These are phyloP conservation scores for Xanthoceras sorbifolium DNA, from an alignment of 345 rosid genomes.

Conservation along the genomic window DNA sequence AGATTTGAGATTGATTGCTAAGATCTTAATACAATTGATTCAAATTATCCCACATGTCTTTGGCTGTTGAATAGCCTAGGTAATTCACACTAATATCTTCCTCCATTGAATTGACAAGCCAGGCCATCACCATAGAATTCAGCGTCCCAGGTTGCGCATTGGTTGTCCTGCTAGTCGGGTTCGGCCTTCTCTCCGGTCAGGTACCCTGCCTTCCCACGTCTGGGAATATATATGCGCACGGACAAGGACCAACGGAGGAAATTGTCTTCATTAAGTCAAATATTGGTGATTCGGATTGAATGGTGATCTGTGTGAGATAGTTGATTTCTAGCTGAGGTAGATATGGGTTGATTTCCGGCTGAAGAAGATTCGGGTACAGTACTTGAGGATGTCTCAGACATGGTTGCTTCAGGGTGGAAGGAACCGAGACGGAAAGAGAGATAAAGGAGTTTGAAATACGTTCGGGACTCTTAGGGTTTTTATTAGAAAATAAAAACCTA, in stretches of 20 bases:
- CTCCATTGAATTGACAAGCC: background rate
- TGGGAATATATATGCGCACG: background rate
- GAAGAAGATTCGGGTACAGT: too few species aligned
- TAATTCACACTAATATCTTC: too few species aligned
- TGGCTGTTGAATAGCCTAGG: background rate
- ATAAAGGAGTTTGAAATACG: too few species aligned
- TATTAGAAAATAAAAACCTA: background rate
- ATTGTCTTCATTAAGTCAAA: background rate
- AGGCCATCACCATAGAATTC: background rate
- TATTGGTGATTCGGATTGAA: background rate
- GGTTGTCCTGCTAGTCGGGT: background rate
- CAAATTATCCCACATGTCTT: background rate
- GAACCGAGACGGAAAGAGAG: too few species aligned
- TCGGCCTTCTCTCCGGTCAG: background rate
- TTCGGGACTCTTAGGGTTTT: too few species aligned
- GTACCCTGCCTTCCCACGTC: slow-evolving; percentile 6
- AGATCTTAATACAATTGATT: too few species aligned
- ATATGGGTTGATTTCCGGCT: too few species aligned
- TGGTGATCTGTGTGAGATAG: too few species aligned
- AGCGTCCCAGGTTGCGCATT: background rate
- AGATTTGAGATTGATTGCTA: background rate
- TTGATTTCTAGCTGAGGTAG: too few species aligned
- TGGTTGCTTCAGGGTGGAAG: too few species aligned
- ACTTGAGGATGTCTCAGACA: too few species aligned
- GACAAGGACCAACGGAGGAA: background rate